Evolutionary conservation across 1,284 basidiomycete genomes (phyloP).

Genomic region (Pascua guehoae): DNA sequence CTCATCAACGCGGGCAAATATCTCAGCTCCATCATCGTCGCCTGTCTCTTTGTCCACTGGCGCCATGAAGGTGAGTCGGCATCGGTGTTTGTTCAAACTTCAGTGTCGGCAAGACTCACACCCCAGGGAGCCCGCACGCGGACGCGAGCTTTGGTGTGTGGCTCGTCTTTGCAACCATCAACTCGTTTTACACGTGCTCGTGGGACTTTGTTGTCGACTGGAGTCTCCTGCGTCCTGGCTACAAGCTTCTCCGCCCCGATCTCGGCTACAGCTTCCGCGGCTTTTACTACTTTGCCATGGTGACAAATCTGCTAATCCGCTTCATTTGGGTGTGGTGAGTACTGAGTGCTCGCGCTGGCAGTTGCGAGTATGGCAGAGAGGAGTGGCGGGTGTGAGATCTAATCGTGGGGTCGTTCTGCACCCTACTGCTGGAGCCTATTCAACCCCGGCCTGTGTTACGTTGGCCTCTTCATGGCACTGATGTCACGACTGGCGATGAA

Average conservation of each 20-base stretch:
- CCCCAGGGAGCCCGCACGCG: conserved; percentile 50
- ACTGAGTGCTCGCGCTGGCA: no score
- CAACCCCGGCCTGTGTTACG: no score
- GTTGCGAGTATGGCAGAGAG: no score
- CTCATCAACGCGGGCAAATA: conserved; percentile 86
- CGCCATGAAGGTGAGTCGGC: conserved; percentile 34
- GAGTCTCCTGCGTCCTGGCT: conserved; percentile 62
- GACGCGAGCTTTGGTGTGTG: conserved; percentile 61
- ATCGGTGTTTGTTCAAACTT: no score
- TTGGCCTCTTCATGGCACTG: no score
- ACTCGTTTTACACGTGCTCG: conserved; percentile 65
- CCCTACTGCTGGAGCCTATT: no score
- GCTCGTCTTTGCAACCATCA: conserved; percentile 60
- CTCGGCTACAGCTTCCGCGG: conserved; percentile 61
- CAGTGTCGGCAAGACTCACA: conserved; percentile 10
- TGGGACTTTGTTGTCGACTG: conserved; percentile 66
- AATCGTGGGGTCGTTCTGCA: no score
- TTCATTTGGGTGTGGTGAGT: conserved; percentile 68
- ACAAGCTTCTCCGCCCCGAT: conserved; percentile 69
- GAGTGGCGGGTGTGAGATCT: no score
- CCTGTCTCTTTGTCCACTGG: conserved; percentile 70
- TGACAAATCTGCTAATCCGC: conserved; percentile 66
- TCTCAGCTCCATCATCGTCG: conserved; percentile 60
- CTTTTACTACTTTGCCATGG: conserved; percentile 54
- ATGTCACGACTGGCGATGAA: no score